Conservation (phyloP, 1,284 basidiomycete species). For the Mycena citricolor region DNA sequence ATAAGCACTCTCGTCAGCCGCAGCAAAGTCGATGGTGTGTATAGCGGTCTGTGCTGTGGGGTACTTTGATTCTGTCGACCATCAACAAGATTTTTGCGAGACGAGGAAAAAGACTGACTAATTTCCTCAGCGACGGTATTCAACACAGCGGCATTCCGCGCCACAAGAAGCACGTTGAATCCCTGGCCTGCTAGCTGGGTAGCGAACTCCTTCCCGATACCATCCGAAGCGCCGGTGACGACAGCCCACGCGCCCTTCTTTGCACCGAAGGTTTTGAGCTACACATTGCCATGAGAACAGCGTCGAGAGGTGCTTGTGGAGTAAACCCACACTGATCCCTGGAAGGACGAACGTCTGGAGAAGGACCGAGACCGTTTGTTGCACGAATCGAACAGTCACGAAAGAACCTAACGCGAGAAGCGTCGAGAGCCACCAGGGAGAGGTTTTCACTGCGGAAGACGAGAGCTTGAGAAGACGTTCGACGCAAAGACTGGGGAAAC, state of each 20-base stretch:
- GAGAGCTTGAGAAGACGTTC: too few relatives aligned
- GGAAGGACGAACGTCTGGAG: conserved; percentile 68
- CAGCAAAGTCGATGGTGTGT: conserved; percentile 82
- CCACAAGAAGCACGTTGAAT: conserved; percentile 88
- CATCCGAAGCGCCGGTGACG: conserved; percentile 80
- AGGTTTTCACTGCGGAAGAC: conserved; percentile 10
- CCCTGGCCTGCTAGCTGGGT: conserved; percentile 78
- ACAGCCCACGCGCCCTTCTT: conserved; percentile 85
- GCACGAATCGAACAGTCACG: conserved; percentile 50
- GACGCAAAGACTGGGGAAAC: not conserved
- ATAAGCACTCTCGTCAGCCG: conserved; percentile 53
- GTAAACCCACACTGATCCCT: conserved; percentile 67
- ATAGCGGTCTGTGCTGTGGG: conserved; percentile 65
- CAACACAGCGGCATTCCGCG: conserved; percentile 73
- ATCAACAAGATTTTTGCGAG: conserved; percentile 1
- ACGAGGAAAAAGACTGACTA: conserved; percentile 47
- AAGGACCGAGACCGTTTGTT: conserved; percentile 64
- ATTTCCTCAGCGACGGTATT: conserved; percentile 75
- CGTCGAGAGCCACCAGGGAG: conserved; percentile 18
- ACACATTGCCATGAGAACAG: conserved; percentile 16
- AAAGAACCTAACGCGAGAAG: conserved; percentile 39
- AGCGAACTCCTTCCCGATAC: conserved; percentile 89
- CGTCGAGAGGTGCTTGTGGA: not conserved
- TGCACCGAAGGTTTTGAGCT: conserved; percentile 84
- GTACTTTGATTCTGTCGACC: conserved; percentile 41